Evolutionary conservation across 441 rosid genomes (phyloP).

Genomic region (Adansonia gregorii): DNA sequence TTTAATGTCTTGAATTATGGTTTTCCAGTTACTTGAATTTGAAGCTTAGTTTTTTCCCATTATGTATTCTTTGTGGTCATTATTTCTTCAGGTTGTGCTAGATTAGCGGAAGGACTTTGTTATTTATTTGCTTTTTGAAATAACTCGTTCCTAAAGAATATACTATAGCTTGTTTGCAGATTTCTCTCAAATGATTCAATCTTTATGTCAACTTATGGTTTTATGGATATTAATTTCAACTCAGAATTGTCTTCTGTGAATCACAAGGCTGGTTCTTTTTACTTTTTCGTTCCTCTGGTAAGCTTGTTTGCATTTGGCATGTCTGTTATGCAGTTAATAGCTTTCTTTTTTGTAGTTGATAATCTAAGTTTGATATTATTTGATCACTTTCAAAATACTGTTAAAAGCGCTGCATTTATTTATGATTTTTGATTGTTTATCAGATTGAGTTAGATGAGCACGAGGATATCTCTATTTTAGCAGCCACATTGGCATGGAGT

Average conservation of each 20-base stretch:
- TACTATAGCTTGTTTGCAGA: conserved; percentile 58
- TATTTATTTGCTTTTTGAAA: conserved; percentile 24
- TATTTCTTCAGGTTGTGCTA: neutral
- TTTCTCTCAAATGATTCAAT: conserved; percentile 70
- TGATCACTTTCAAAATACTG: conserved; percentile 17
- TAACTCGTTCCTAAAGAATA: conserved; percentile 41
- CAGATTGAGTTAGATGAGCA: conserved; percentile 89
- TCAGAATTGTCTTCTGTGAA: conserved; percentile 49
- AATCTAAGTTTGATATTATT: neutral
- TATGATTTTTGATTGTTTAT: conserved; percentile 33
- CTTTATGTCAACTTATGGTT: conserved; percentile 69
- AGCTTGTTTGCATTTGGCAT: conserved; percentile 14
- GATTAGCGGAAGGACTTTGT: conserved; percentile 5
- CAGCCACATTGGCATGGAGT: conserved; percentile 84
- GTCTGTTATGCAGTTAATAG: conserved; percentile 7
- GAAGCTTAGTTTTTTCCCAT: neutral
- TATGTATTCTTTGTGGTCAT: neutral
- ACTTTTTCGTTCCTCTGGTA: conserved; percentile 89
- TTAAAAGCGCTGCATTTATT: conserved; percentile 21
- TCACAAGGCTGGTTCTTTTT: conserved; percentile 69
- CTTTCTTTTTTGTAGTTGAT: neutral
- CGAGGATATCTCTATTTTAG: conserved; percentile 67
- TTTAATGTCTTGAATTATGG: conserved; percentile 1
- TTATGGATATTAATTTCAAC: conserved; percentile 58
- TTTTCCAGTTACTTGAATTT: conserved; percentile 4